Evolutionary conservation across 164 flowering plant species (phyloP).

Genomic region (Stephania yunnanensis): DNA sequence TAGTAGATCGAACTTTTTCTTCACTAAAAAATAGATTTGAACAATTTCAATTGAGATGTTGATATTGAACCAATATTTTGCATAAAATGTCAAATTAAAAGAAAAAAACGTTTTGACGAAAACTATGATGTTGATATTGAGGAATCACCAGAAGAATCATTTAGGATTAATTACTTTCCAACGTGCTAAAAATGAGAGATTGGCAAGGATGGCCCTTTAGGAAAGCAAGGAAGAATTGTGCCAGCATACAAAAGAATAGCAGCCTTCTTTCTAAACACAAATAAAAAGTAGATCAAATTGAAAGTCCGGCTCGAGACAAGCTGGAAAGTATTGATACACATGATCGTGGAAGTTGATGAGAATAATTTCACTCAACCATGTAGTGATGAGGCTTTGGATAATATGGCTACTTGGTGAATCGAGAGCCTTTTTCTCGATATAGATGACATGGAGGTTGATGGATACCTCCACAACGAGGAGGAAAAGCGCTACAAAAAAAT

Average conservation of each 20-base stretch:
- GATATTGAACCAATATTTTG: no score
- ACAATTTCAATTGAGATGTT: no score
- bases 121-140: no score
- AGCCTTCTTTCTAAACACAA: not conserved
- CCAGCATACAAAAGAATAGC: constrained; percentile 15
- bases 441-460: constrained; percentile 73
- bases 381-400: constrained; percentile 7
- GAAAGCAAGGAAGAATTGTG: constrained; percentile 18
- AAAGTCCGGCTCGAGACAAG: constrained; percentile 1
- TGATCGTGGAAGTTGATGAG: constrained; percentile 13
- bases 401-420: constrained; percentile 37
- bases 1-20: no score
- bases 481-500: constrained; percentile 56
- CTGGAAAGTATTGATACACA: constrained; percentile 17
- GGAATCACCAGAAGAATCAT: no score
- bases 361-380: constrained; percentile 10
- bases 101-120: no score
- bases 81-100: no score
- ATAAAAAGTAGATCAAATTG: constrained; percentile 8
- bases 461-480: constrained; percentile 73
- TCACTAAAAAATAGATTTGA: no score
- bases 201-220: constrained; percentile 25
- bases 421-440: constrained; percentile 67
- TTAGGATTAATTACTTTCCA: no score
- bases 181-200: constrained; percentile 66